Base-by-base conservation (phyloP, 2,329 filamentous ascomycete species). In the Podosphaera fusca region DNA sequence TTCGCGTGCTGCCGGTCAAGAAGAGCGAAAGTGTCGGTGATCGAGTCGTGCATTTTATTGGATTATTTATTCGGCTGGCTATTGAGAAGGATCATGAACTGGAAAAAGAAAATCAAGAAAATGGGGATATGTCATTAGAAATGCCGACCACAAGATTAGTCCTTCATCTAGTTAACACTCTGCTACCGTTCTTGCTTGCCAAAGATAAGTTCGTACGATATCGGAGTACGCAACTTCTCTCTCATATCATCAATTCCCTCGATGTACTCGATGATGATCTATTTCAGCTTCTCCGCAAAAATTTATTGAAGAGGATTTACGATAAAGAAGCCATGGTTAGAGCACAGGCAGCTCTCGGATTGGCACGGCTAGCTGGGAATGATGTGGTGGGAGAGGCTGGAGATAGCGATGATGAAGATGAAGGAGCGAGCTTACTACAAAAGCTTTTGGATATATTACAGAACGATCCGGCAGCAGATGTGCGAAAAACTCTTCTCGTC, bases 171-270 rank as follows among this genome's bases (percentile, higher is more conserved):
- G 78, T 96, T 65, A 79, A 80, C 56, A 76, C 81, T 5, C 71
- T 92, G 29, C 73, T 94, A 2, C 84, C 85, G 4, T 72, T 95
- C n/a, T 74, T 95, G 59, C 77, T 77, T 8, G 80, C 85, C 49
- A 96, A 95, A 70, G 92, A 98, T 70, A 96, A 95, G 70, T 84
- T 84, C 59, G 84, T 96, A 52, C 80, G 92, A 58, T 98, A 87
- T 70, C 78, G 92, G 58, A 81, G 88, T 3, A 94, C 90, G 0
- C 92, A 98, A 67, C 79, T 95, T 56, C 81, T 94, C 56, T 85
- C 88, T 1, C 86, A 95, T 67, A 82, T 95, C 60, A 84, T 98
- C 70, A 95, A 95, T 70, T 92, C 85, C 10, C 75, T 98, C 33
- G 87, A 94, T 60, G 83, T 87, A 1, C 87, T 96, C 63, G 92